A percentile compares a stretch with the other conserved stretches of the same genome.
Conservation (phyloP, 2,329 filamentous ascomycete species). For the Claviceps sp. region DNA sequence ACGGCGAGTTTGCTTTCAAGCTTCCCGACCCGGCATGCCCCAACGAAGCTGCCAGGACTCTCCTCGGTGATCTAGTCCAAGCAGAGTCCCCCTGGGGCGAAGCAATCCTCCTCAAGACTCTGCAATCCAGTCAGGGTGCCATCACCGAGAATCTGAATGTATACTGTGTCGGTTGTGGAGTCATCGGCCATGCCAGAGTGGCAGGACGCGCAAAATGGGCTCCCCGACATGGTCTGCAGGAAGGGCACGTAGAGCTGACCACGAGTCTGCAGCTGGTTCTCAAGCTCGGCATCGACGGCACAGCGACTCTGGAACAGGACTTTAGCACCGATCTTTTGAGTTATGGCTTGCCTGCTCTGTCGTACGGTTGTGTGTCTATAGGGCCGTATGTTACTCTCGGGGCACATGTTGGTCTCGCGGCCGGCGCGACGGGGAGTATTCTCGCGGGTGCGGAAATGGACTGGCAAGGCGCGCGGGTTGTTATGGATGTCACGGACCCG, state of each 20-base stretch:
- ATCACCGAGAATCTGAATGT: neutral
- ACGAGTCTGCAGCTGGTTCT: neutral
- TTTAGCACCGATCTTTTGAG: slow-evolving; percentile 12
- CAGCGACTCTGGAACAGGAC: slow-evolving; percentile 10
- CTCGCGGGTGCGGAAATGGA: slow-evolving; percentile 18
- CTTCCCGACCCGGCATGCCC: slow-evolving; percentile 8
- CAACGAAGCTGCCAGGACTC: neutral
- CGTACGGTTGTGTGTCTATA: slow-evolving; percentile 14
- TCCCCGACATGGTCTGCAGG: slow-evolving; percentile 9
- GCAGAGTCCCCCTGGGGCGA: slow-evolving; percentile 3
- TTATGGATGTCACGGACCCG: slow-evolving; percentile 13
- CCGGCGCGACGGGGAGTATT: slow-evolving; percentile 13
- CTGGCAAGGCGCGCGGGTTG: slow-evolving; percentile 2
- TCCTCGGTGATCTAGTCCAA: neutral
- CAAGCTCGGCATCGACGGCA: slow-evolving; percentile 19
- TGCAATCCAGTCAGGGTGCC: neutral
- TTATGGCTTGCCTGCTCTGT: slow-evolving; percentile 13
- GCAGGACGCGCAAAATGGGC: slow-evolving; percentile 5
- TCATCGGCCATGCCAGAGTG: slow-evolving; percentile 1
- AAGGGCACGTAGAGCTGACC: slow-evolving; percentile 8
- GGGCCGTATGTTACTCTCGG: slow-evolving; percentile 14
- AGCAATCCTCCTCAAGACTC: slow-evolving; percentile 2
- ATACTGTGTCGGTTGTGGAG: slow-evolving; percentile 5
- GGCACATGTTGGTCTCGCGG: slow-evolving; percentile 11
- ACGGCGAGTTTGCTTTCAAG: slow-evolving; percentile 9